Conservation (phyloP, 495 filamentous ascomycete species). For the Penicillium samsonianum region DNA sequence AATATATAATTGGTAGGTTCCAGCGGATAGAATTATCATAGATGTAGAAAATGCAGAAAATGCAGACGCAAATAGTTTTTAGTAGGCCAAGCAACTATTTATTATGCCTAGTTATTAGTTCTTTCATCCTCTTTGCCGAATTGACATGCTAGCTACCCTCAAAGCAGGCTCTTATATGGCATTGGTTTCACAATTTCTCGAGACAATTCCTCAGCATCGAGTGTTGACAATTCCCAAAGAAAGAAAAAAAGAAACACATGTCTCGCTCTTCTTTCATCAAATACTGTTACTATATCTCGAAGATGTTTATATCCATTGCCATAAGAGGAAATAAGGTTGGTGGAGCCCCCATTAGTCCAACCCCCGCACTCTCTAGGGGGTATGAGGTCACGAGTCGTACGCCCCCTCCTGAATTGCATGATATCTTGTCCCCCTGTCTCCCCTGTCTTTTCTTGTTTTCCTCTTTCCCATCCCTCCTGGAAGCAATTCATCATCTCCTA, state of each 20-base stretch:
- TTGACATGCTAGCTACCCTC: neutral
- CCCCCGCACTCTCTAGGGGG: conserved; percentile 21
- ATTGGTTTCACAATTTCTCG: neutral
- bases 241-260: neutral
- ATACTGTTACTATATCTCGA: neutral
- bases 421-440: neutral
- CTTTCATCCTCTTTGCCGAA: neutral
- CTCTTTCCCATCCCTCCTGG: neutral
- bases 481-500: neutral
- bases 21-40: neutral
- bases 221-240: neutral
- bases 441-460: neutral
- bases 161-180: neutral
- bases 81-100: neutral
- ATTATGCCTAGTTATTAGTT: neutral
- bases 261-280: neutral
- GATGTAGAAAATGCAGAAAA: too few species aligned
- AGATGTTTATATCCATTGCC: too few species aligned
- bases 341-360: conserved; percentile 23
- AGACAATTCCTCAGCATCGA: neutral
- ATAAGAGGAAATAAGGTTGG: conserved; percentile 20
- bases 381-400: conserved; percentile 32
- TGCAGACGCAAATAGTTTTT: neutral
- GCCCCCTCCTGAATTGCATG: conserved; percentile 2
- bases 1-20: neutral